Evolutionary conservation across 345 rosid species (phyloP), one percentile per base, ranked within the genome.

Genomic region (Linum usitatissimum): DNA sequence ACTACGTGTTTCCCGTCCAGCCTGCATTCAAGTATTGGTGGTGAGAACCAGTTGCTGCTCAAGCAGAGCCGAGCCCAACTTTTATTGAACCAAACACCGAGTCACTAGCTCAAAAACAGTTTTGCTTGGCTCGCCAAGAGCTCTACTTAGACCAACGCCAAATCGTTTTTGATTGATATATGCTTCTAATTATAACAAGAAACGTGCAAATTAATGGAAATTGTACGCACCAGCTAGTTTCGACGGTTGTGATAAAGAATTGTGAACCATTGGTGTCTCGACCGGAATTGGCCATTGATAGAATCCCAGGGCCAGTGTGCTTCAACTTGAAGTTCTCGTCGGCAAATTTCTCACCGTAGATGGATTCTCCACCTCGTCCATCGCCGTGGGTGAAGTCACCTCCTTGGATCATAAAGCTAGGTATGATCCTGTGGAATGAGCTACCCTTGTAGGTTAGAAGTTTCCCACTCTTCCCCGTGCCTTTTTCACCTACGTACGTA

Each of bases 241-340:
- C 82, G 0, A 69, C 82, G 0, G 88, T 83, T 45, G 90, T 82
- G 30, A 90, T 45, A 56, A 90, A 90, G 63, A 90, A 87, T 85
- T 85, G 90, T 5, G 95, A 85, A 6, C 95, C 86, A 40, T 90
- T 85, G 0, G 92, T 85, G 34, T 81, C 80, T 0, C 85, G 79
- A 14, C 97, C 95, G 0, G 95, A 79, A 67, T 90, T 90, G 0
- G 92, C 92, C 95, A 90, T 90, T 14, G 97, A 87, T 10, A 90
- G 66, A 19, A 87, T 62, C 0, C 97, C 95, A 0, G 88, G 77
- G 0, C 88, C 90, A 0, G 84, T 85, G 70, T 90, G 97, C 83
- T 87, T 87, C 85, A 75, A 80, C 18, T 58, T 34, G 80, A 90
- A 90, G 71, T 87, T 77, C 84, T 90, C 97, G 17, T 45, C 51